Percentiles rank a stretch among this genome's conserved stretches.
phyloP scores from a whole-genome alignment of 352 stramenopile genomes.

The Phytophthora tentaculata region DNA sequence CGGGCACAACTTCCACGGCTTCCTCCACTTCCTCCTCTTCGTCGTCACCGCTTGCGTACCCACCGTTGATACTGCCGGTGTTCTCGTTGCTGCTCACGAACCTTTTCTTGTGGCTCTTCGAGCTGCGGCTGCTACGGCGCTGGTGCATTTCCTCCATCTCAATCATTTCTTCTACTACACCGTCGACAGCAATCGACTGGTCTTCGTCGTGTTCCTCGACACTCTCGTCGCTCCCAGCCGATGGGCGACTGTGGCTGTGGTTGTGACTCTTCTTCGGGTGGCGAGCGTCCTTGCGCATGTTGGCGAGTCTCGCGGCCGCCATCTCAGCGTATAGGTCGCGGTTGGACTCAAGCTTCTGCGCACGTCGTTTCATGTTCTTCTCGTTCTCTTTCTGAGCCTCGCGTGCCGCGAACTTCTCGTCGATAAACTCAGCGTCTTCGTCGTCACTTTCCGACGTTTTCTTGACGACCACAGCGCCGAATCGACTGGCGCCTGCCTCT shows the following conservation, averaged over 20 bases:
- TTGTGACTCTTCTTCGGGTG: conserved; percentile 47
- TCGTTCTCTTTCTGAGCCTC: conserved; percentile 59
- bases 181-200: conserved; percentile 29
- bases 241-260: conserved; percentile 24
- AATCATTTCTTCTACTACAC: conserved; percentile 14
- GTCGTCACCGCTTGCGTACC: conserved; percentile 24
- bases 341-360: conserved; percentile 78
- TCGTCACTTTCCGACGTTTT: conserved; percentile 18
- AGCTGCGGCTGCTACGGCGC: conserved; percentile 30
- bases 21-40: conserved; percentile 28
- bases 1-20: neutral
- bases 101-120: conserved; percentile 40
- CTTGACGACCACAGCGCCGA: conserved; percentile 59
- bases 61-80: conserved; percentile 9
- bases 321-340: conserved; percentile 77
- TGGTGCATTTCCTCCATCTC: conserved; percentile 26
- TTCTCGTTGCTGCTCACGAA: conserved; percentile 37
- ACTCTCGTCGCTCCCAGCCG: conserved; percentile 27
- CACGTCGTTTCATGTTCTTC: conserved; percentile 55
- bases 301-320: conserved; percentile 58
- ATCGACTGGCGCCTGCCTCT: conserved; percentile 50
- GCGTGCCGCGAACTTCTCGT: conserved; percentile 50
- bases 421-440: conserved; percentile 58
- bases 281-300: conserved; percentile 73
- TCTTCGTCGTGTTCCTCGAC: conserved; percentile 39